Evolutionary conservation across 768 basidiomycete genomes (phyloP).

Genomic region (Daedalea quercina): DNA sequence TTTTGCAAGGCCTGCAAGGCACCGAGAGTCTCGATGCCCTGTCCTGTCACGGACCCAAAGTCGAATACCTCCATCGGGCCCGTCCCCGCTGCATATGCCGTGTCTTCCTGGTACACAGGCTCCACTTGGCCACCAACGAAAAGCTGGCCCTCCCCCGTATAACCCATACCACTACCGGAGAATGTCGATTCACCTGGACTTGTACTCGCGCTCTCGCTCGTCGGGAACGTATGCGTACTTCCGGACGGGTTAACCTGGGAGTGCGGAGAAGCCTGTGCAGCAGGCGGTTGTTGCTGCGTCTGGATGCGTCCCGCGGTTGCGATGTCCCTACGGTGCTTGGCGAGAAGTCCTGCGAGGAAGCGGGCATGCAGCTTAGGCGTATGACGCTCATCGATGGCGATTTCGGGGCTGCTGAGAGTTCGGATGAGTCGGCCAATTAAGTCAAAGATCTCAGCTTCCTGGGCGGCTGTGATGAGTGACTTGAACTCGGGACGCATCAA

Average conservation of each 20-base stretch:
- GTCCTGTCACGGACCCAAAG: conserved; percentile 8
- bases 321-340: conserved; percentile 63
- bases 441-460: conserved; percentile 66
- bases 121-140: conserved; percentile 4
- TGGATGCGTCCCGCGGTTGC: conserved; percentile 51
- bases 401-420: conserved; percentile 60
- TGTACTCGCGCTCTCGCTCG: neutral
- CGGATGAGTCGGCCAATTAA: conserved; percentile 68
- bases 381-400: conserved; percentile 78
- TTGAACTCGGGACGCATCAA: conserved; percentile 70
- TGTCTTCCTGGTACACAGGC: conserved; percentile 27
- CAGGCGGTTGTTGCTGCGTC: conserved; percentile 38
- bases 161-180: neutral
- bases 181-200: neutral
- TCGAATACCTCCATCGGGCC: conserved; percentile 31
- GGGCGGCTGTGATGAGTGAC: conserved; percentile 49
- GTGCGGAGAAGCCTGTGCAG: neutral
- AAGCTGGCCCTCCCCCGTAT: conserved; percentile 7
- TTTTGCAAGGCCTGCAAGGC: conserved; percentile 70
- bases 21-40: conserved; percentile 48
- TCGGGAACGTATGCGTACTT: neutral
- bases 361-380: conserved; percentile 76
- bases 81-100: conserved; percentile 35
- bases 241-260: neutral
- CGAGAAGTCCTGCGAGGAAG: conserved; percentile 68